These are phyloP conservation scores for Hygrophila difformis DNA, from an alignment of 257 asterid species.

Conservation along the genomic window DNA sequence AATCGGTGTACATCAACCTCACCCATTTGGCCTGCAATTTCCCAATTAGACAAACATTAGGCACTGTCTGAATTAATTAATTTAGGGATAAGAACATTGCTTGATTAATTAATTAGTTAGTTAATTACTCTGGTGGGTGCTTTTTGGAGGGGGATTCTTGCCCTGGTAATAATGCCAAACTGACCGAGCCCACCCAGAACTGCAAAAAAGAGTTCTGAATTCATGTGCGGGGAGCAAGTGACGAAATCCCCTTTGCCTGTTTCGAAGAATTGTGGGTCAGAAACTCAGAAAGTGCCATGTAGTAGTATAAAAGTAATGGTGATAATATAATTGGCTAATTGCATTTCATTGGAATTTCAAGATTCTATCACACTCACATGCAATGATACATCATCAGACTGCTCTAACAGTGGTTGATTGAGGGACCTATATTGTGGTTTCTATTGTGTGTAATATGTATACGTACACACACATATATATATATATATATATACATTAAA, in stretches of 20 bases:
- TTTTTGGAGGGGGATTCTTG: conserved; percentile 37
- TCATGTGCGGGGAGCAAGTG: conserved; percentile 36
- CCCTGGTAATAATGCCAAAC: conserved; percentile 54
- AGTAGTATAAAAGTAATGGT: no score
- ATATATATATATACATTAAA: no score
- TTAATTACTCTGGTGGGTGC: conserved; percentile 50
- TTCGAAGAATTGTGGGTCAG: neutral
- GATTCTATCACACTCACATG: conserved; percentile 9
- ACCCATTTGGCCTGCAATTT: conserved; percentile 57
- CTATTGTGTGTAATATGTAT: no score
- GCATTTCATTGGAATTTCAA: no score
- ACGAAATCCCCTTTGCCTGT: conserved; percentile 43
- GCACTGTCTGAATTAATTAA: no score
- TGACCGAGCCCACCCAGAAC: conserved; percentile 61
- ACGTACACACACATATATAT: no score
- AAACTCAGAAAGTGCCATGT: neutral
- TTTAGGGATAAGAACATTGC: no score
- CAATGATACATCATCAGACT: neutral
- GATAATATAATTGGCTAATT: no score
- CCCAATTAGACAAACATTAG: no score
- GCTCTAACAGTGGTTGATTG: neutral
- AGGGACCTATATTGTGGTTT: no score
- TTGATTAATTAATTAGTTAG: no score
- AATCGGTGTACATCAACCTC: conserved; percentile 34
- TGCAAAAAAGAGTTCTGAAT: no score